These are phyloP conservation scores for Salix brachista DNA, from an alignment of 345 rosid genomes.

Conservation along the genomic window DNA sequence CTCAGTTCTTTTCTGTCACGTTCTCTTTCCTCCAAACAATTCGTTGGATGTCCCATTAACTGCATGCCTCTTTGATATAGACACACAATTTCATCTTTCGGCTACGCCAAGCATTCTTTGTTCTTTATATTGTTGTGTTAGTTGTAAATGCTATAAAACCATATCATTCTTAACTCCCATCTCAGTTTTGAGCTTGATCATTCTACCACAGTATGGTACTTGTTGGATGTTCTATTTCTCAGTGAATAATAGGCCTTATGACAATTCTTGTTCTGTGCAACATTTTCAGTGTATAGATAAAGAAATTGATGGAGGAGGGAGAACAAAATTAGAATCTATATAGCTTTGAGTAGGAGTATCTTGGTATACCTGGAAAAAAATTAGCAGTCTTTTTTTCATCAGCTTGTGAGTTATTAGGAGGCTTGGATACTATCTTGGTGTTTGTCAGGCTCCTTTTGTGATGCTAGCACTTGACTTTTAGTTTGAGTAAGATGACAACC, in stretches of 20 bases:
- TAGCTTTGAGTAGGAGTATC: background rate
- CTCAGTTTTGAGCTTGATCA: background rate
- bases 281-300: background rate
- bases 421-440: background rate
- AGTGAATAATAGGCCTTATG: background rate
- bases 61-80: background rate
- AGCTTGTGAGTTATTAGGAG: background rate
- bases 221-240: background rate
- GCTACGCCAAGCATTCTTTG: background rate
- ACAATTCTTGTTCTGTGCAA: background rate
- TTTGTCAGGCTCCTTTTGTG: background rate
- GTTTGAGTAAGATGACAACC: background rate
- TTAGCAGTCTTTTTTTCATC: background rate
- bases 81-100: background rate
- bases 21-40: background rate
- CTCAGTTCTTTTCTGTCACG: background rate
- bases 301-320: background rate
- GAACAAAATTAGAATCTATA: background rate
- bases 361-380: background rate
- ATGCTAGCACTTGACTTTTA: background rate
- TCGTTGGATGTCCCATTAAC: background rate
- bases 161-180: background rate
- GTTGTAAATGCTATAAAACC: background rate
- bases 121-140: background rate
- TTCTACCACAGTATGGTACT: background rate